Evolutionary conservation across 768 basidiomycete genomes (phyloP).

Genomic region (Clavaria fumosa): DNA sequence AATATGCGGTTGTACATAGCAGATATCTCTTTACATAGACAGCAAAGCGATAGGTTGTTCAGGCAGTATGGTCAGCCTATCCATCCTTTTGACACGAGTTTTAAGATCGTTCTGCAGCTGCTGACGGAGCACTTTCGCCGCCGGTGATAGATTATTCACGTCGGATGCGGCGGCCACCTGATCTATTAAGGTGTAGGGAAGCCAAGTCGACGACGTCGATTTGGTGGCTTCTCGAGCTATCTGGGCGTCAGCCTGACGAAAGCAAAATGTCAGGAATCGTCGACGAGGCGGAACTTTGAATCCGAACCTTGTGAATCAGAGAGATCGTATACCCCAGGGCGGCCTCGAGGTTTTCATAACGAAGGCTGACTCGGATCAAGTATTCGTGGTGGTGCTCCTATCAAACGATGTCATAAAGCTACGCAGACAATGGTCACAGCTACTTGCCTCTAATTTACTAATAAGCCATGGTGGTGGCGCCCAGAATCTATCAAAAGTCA

Average conservation of each 20-base stretch:
- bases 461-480: constrained; percentile 77
- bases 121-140: constrained; percentile 18
- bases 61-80: too few species aligned
- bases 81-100: constrained; percentile 51
- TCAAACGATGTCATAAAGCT: not conserved
- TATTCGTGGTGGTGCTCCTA: constrained; percentile 70
- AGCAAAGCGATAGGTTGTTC: too few species aligned
- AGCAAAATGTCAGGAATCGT: constrained; percentile 5
- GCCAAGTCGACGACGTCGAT: constrained; percentile 51
- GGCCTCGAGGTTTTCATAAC: constrained; percentile 64
- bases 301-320: constrained; percentile 53
- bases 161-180: constrained; percentile 58
- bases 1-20: too few species aligned
- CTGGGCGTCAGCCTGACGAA: constrained; percentile 33
- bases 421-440: not conserved
- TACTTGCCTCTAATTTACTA: constrained; percentile 49
- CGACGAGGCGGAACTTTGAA: constrained; percentile 1
- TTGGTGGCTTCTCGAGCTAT: constrained; percentile 37
- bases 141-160: constrained; percentile 32
- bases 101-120: constrained; percentile 45
- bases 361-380: constrained; percentile 63
- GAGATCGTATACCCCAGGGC: constrained; percentile 62
- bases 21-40: too few species aligned
- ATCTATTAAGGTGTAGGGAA: constrained; percentile 75
- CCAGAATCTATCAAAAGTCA: constrained; percentile 44